These are phyloP conservation scores for Nicotiana sylvestris DNA, from an alignment of 257 asterid genomes.

Conservation along the genomic window DNA sequence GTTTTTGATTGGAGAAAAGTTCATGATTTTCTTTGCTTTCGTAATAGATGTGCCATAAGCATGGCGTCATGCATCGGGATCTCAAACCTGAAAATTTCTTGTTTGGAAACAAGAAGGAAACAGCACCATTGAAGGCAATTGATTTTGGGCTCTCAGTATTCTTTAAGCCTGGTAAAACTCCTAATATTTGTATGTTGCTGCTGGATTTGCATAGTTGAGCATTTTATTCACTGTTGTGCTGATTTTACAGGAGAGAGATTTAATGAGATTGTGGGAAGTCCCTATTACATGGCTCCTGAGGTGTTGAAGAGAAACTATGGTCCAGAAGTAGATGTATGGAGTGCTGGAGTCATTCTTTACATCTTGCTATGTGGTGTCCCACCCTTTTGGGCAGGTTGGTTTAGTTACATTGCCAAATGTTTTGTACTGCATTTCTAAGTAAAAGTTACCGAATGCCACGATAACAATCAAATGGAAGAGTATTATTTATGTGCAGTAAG, in stretches of 20 bases:
- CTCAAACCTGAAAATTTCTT: conserved; percentile 67
- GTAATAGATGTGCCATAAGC: conserved; percentile 52
- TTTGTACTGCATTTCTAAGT: neutral
- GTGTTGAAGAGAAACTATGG: conserved; percentile 62
- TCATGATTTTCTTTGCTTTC: neutral
- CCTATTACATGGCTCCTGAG: conserved; percentile 79
- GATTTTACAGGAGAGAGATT: conserved; percentile 49
- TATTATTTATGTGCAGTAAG: too few species aligned
- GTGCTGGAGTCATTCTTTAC: conserved; percentile 75
- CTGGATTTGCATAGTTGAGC: neutral
- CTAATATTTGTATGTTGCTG: neutral
- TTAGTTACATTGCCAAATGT: neutral
- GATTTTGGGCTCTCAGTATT: conserved; percentile 65
- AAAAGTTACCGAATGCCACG: neutral
- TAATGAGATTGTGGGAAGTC: conserved; percentile 73
- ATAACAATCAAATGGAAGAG: too few species aligned
- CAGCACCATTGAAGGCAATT: conserved; percentile 56
- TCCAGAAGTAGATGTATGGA: conserved; percentile 69
- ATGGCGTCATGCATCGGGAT: conserved; percentile 73
- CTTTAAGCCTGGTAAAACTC: conserved; percentile 56
- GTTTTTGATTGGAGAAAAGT: neutral
- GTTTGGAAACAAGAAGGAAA: conserved; percentile 53
- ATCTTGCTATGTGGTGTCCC: conserved; percentile 68
- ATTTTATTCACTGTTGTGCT: neutral
- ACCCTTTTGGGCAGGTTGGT: conserved; percentile 74